Base-by-base conservation (phyloP, 306 rosid genomes). In the Quillaja saponaria region DNA sequence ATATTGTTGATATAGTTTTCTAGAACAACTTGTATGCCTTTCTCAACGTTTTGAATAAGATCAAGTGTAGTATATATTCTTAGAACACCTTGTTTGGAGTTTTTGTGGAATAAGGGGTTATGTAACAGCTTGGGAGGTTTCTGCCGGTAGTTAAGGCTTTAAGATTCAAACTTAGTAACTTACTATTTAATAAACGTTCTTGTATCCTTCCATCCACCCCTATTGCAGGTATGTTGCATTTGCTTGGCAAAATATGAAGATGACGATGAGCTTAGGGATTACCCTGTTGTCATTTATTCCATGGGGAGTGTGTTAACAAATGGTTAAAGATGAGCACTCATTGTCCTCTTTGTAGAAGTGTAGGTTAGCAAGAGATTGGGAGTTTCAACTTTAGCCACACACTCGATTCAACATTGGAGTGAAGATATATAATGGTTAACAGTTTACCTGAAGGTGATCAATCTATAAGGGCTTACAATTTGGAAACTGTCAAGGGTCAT, bases 311-410 rank as follows among this genome's bases (percentile, higher is more conserved):
- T 51, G 83, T 86, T 6, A 89, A 86, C 75, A 84, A 81, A 80
- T 87, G 90, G 90, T 77, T 84, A 42, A 87, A 87, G 79, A 84
- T 87, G 71, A 87, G 81, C 52, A 84, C 88, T n/a, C 69, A 73
- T 0, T 87, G 95, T 16, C 95, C 95, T 18, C 88, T 87, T 34
- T 87, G 95, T 76, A 81, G 84, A 73, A 67, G 54, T 17, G 90
- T 75, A 77, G 63, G 82, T 77, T 34, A 80, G 82, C 5, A 74
- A 55, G 44, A 55, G 71, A 47, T 63, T 62, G 14, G 48, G 52
- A 18, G 46, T 16, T 20, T 58, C 78, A 2, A 72, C 78, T 21
- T 55, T 31, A 15, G 72, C 71, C 5, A 41, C 78, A 73, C 87
- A 73, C 12, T 82, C 84, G 53, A 19, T 54, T 77, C 65, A 71